A percentile compares a stretch with the other conserved stretches of the same genome.
These are phyloP conservation scores for Patellifolia procumbens DNA, from an alignment of 179 eudicot genomes.

Conservation along the genomic window DNA sequence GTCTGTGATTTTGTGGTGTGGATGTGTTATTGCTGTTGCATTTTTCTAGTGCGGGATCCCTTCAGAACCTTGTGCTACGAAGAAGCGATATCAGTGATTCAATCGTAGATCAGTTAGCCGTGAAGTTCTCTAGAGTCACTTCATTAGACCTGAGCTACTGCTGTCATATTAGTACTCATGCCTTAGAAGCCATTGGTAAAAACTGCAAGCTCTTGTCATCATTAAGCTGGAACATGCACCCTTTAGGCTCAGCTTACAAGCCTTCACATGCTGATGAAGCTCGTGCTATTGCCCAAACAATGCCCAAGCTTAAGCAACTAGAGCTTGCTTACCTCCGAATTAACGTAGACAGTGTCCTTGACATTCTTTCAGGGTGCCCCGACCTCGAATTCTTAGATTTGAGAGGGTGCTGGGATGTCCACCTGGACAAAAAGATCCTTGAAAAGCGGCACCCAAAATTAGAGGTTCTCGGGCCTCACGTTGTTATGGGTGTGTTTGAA, in stretches of 20 bases:
- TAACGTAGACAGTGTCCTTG: slow-evolving; percentile 43
- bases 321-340: slow-evolving; percentile 60
- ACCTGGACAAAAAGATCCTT: slow-evolving; percentile 50
- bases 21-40: slow-evolving; percentile 14
- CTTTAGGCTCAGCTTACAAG: slow-evolving; percentile 35
- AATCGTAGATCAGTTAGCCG: slow-evolving; percentile 58
- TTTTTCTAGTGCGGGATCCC: slow-evolving; percentile 59
- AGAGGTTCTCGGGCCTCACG: slow-evolving; percentile 60
- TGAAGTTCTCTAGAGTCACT: slow-evolving; percentile 46
- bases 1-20: slow-evolving; percentile 9
- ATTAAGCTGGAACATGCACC: slow-evolving; percentile 76
- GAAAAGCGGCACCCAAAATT: slow-evolving; percentile 51
- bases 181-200: slow-evolving; percentile 64
- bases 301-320: slow-evolving; percentile 77
- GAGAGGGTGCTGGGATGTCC: slow-evolving; percentile 81
- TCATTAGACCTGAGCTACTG: slow-evolving; percentile 71
- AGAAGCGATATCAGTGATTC: slow-evolving; percentile 62
- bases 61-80: slow-evolving; percentile 49
- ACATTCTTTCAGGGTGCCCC: slow-evolving; percentile 53
- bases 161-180: slow-evolving; percentile 47
- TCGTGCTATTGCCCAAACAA: slow-evolving; percentile 59
- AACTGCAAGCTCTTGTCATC: slow-evolving; percentile 55
- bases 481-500: slow-evolving; percentile 50
- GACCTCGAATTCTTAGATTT: slow-evolving; percentile 65
- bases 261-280: slow-evolving; percentile 66